A percentile compares a stretch with the other conserved stretches of the same genome.
These are phyloP conservation scores for Marasmius tenuissimus DNA, from an alignment of 1,284 basidiomycete genomes.

Conservation along the genomic window DNA sequence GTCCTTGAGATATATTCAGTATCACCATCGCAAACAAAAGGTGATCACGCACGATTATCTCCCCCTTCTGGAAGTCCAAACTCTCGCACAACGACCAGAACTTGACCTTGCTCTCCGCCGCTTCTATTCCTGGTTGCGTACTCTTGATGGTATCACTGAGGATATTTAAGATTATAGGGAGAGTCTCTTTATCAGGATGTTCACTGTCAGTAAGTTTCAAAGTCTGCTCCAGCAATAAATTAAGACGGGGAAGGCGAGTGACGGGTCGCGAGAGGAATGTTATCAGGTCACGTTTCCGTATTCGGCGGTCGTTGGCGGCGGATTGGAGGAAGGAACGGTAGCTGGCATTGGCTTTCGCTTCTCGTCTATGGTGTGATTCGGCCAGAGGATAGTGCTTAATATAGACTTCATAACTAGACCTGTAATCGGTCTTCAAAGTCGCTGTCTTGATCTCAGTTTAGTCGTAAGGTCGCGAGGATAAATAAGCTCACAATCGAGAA, in stretches of 20 bases:
- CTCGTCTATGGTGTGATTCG: conserved; percentile 73
- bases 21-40: not conserved
- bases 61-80: conserved; percentile 69
- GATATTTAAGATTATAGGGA: conserved; percentile 65
- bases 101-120: conserved; percentile 81
- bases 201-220: conserved; percentile 68
- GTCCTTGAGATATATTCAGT: conserved; percentile 46
- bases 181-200: conserved; percentile 67
- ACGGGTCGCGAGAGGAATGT: conserved; percentile 82
- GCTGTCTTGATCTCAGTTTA: conserved; percentile 34
- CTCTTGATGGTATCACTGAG: conserved; percentile 70
- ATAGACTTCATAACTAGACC: conserved; percentile 69
- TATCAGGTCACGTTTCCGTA: conserved; percentile 75
- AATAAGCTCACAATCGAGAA: conserved; percentile 60
- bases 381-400: conserved; percentile 84
- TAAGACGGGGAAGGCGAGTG: conserved; percentile 76
- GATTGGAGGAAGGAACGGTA: conserved; percentile 70
- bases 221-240: conserved; percentile 70
- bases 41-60: conserved; percentile 63
- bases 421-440: conserved; percentile 47
- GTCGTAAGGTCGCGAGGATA: conserved; percentile 10
- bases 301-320: conserved; percentile 61
- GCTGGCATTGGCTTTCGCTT: conserved; percentile 60
- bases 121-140: conserved; percentile 81
- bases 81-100: conserved; percentile 78